These are phyloP conservation scores for Priceomyces haplophilus DNA, from an alignment of 805 yeast species.

Conservation along the genomic window DNA sequence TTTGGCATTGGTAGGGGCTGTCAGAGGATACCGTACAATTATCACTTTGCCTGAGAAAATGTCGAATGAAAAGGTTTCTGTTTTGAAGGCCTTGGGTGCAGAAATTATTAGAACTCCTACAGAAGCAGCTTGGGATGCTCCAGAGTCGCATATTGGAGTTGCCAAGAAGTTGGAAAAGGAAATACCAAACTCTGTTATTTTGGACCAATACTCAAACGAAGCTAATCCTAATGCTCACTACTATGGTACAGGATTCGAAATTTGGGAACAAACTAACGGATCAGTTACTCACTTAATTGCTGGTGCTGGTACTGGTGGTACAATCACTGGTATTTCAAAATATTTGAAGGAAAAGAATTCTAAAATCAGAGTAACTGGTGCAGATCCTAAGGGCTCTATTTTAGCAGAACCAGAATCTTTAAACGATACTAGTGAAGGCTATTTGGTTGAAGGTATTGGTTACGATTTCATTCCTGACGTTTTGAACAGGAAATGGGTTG, in stretches of 20 bases:
- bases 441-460: slow-evolving; percentile 88
- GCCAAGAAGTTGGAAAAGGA: slow-evolving; percentile 77
- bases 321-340: slow-evolving; percentile 86
- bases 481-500: slow-evolving; percentile 61
- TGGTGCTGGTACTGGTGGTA: slow-evolving; percentile 97
- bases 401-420: slow-evolving; percentile 75
- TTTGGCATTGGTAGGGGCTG: slow-evolving; percentile 81
- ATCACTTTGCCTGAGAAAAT: slow-evolving; percentile 88
- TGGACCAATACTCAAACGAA: slow-evolving; percentile 77
- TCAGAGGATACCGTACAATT: slow-evolving; percentile 80
- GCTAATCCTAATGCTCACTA: slow-evolving; percentile 85
- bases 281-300: slow-evolving; percentile 74
- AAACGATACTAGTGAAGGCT: slow-evolving; percentile 55
- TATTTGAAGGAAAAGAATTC: slow-evolving; percentile 72
- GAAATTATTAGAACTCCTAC: slow-evolving; percentile 90
- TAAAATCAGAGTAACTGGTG: slow-evolving; percentile 63
- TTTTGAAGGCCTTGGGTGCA: slow-evolving; percentile 84
- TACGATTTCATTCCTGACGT: slow-evolving; percentile 87
- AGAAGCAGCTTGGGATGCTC: slow-evolving; percentile 90
- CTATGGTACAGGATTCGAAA: slow-evolving; percentile 80
- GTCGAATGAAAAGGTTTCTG: slow-evolving; percentile 88
- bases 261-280: slow-evolving; percentile 76
- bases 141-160: slow-evolving; percentile 88
- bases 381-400: slow-evolving; percentile 86
- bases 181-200: slow-evolving; percentile 78